Conservation (phyloP, 139 green algal species). For the Haematococcus sp. region DNA sequence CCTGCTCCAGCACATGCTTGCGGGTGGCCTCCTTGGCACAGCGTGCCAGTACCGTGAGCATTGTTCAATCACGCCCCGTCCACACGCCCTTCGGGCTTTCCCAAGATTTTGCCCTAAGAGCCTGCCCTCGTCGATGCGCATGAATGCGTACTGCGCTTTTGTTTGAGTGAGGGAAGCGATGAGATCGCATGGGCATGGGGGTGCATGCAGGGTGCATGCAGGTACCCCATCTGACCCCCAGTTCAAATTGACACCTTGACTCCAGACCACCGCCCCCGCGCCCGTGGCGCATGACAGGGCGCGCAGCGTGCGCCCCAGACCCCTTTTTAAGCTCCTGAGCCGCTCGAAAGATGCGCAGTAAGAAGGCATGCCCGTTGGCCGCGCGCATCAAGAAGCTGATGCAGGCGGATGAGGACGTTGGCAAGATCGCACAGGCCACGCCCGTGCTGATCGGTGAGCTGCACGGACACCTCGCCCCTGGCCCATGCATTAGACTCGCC, state of each 20-base stretch:
- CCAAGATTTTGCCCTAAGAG: neutral
- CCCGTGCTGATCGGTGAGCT: slow-evolving; percentile 84
- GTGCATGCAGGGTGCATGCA: too few species aligned
- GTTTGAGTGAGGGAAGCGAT: too few species aligned
- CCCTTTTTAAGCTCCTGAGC: too few species aligned
- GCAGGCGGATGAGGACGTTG: slow-evolving; percentile 94
- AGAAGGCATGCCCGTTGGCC: slow-evolving; percentile 56
- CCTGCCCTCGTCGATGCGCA: neutral
- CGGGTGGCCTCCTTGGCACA: neutral
- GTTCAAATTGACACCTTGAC: too few species aligned
- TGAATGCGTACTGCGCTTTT: too few species aligned
- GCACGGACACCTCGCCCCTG: neutral
- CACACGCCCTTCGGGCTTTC: neutral
- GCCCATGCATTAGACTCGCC: neutral
- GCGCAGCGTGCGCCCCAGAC: neutral
- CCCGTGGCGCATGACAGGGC: too few species aligned
- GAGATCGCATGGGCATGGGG: too few species aligned
- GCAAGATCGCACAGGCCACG: slow-evolving; percentile 88
- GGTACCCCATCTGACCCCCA: too few species aligned
- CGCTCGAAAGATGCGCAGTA: slow-evolving; percentile 25
- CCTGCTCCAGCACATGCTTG: slow-evolving; percentile 1
- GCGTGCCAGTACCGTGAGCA: slow-evolving; percentile 3
- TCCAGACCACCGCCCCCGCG: too few species aligned
- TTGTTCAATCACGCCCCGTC: neutral
- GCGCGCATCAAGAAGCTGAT: slow-evolving; percentile 92